Base-by-base conservation (phyloP, 139 green algal genomes). In the Gonium pectorale region DNA sequence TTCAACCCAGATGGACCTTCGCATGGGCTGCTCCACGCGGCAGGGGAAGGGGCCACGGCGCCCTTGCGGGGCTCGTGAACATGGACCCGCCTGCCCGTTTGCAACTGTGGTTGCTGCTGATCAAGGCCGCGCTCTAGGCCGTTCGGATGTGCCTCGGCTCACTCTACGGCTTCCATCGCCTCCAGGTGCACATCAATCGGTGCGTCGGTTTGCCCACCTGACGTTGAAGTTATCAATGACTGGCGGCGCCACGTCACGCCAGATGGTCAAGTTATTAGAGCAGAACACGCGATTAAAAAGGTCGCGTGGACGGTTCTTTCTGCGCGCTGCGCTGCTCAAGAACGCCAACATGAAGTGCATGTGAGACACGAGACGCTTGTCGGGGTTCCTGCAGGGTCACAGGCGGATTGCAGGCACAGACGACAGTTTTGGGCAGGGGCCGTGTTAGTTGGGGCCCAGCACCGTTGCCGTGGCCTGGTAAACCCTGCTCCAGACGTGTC, bases 181-280 rank as follows among this genome's bases (percentile, higher is more conserved):
- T 15, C 40, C 67, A 68, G 8, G n/a, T 22, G 9, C 62, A 26
- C 62, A 44, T 5, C n/a, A 2, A 13, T 35, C 6, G 0, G 26
- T 26, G 9, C 24, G 27, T 8, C 69, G 29, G n/a, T n/a, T n/a
- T n/a, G 1, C 74, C 13, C 74, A 82, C 74, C 74, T 59, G 40
- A 60, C 40, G 2, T 62, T n/a, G 62, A 74, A 83, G 59, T 83
- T 83, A 62, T 83, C 77, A 19, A 44, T 51, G 21, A 83, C 37
- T 8, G 77, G 60, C n/a, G 77, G 77, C 62, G 38, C 60, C 43
- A 74, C 31, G 5, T 6, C n/a, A 11, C 38, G 4, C 77, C 77
- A 83, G 41, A 83, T 66, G 17, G 29, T 19, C 2, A 22, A 27
- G 6, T 19, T 63, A 0, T 37, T 3, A 44, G 73, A 74, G 44